Evolutionary conservation across 257 asterid species (phyloP), one percentile per base, ranked within the genome.

Genomic region (Capsicum pubescens): DNA sequence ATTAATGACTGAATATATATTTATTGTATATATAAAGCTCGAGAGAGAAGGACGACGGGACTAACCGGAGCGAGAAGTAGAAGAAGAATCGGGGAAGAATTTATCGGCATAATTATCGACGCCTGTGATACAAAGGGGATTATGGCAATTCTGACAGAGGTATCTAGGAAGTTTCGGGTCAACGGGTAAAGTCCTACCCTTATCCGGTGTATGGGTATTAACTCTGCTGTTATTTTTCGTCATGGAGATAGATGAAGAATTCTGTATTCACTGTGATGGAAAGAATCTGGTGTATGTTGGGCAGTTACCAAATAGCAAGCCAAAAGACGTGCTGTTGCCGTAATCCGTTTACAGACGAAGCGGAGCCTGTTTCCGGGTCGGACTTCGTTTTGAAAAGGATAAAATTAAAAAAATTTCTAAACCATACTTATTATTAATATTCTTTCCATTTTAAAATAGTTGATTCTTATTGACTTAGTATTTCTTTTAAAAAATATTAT

Each of bases 111-210:
- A 91, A 14, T 98, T 87, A 84, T 94, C 99, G 83, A 90, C 90
- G 82, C 98, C 96, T 82, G 86, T 91, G 93, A 97, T 85, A 90
- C 93, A 91, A 82, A 97, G 95, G 87, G 90, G 86, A 83, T 93
- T 92, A 56, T 92, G 99, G 91, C 99, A 97, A 90, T 94, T 94
- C 91, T 97, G 99, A 86, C 99, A 97, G 66, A 94, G 92, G 90
- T 90, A 97, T 84, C 98, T 91, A 19, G 99, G 98, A 12, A 97
- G 97, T 82, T 93, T 96, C 84, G 98, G 98, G 92, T 96, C 98
- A 32, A 90, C 94, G 74, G 94, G 97, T 67, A 96, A 87, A 87
- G 91, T 87, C 90, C 98, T 98, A 86, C 98, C 94, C 90, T 89
- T 92, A 71, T 90, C 97, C 32, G 84, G 77, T 71, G 87, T 82